Percentiles rank a stretch among this genome's conserved stretches.
Conservation (phyloP, 2,329 filamentous ascomycete genomes). For the Verruconis gallopava region DNA sequence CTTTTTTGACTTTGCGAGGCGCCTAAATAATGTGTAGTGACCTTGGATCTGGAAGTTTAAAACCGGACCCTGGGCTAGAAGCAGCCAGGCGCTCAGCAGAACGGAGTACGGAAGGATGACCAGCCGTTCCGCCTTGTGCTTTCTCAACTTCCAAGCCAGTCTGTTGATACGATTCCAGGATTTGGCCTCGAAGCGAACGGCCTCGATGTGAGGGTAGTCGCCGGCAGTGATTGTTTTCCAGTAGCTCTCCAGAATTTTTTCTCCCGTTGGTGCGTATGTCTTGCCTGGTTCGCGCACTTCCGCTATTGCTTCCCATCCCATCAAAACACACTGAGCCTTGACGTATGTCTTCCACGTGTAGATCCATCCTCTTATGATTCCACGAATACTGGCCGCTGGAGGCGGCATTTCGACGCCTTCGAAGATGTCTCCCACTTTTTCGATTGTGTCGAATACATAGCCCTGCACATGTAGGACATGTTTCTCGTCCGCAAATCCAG, state of each 20-base stretch:
- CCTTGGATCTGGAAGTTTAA: neutral
- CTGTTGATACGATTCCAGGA: neutral
- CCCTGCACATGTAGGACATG: neutral
- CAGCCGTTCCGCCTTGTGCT: neutral
- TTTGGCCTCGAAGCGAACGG: neutral
- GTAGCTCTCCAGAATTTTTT: slow-evolving; percentile 11
- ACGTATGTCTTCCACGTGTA: neutral
- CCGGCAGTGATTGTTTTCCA: slow-evolving; percentile 14
- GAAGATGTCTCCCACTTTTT: neutral
- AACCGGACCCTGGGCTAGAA: neutral
- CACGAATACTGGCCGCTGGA: neutral
- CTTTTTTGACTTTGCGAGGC: neutral
- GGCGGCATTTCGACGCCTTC: neutral
- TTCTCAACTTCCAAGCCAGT: neutral
- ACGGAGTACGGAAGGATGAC: neutral
- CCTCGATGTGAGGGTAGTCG: slow-evolving; percentile 6
- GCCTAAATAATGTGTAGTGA: neutral
- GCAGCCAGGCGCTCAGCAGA: neutral
- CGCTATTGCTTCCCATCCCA: slow-evolving; percentile 12
- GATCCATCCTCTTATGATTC: neutral
- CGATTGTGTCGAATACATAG: neutral
- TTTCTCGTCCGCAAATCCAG: no score
- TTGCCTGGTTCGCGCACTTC: slow-evolving; percentile 8
- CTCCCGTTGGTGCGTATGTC: slow-evolving; percentile 10
- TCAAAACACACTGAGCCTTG: slow-evolving; percentile 11